Evolutionary conservation across 495 filamentous ascomycete genomes (phyloP).

Genomic region (Wilcoxina mikolae): DNA sequence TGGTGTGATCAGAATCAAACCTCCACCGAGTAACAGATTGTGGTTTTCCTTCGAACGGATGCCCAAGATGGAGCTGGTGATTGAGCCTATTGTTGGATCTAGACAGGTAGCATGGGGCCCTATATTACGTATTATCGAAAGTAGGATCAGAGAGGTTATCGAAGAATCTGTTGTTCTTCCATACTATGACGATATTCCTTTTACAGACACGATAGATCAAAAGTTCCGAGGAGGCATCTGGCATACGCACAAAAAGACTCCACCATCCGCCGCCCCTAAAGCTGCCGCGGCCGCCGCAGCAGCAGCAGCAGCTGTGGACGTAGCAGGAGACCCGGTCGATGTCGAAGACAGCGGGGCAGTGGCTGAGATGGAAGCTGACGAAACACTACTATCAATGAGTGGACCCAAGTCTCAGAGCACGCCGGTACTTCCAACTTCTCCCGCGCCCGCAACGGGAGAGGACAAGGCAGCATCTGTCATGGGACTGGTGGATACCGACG

Average conservation of each 20-base stretch:
- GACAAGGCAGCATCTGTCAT: too few relatives aligned
- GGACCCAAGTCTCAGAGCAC: too few relatives aligned
- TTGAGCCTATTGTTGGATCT: slow-evolving; percentile 88
- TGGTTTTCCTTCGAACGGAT: slow-evolving; percentile 89
- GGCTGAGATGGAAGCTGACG: too few relatives aligned
- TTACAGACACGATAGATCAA: slow-evolving; percentile 62
- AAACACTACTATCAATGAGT: too few relatives aligned
- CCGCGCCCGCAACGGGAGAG: too few relatives aligned
- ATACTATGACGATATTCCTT: slow-evolving; percentile 90
- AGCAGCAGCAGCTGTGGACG: too few relatives aligned
- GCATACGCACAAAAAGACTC: slow-evolving; percentile 35
- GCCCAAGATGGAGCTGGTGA: slow-evolving; percentile 81
- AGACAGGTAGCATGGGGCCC: slow-evolving; percentile 88
- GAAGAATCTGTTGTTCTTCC: slow-evolving; percentile 86
- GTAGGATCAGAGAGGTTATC: slow-evolving; percentile 79
- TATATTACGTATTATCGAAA: slow-evolving; percentile 86
- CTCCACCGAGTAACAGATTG: slow-evolving; percentile 82
- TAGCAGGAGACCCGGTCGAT: too few relatives aligned
- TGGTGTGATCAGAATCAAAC: slow-evolving; percentile 71
- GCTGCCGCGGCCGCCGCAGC: too few relatives aligned
- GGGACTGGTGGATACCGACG: too few relatives aligned
- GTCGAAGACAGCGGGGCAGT: too few relatives aligned
- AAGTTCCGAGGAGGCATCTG: slow-evolving; percentile 79
- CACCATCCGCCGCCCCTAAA: not conserved
- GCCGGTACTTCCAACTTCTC: too few relatives aligned